Conservation (phyloP, 1,284 basidiomycete genomes). For the Ustilago crameri region DNA sequence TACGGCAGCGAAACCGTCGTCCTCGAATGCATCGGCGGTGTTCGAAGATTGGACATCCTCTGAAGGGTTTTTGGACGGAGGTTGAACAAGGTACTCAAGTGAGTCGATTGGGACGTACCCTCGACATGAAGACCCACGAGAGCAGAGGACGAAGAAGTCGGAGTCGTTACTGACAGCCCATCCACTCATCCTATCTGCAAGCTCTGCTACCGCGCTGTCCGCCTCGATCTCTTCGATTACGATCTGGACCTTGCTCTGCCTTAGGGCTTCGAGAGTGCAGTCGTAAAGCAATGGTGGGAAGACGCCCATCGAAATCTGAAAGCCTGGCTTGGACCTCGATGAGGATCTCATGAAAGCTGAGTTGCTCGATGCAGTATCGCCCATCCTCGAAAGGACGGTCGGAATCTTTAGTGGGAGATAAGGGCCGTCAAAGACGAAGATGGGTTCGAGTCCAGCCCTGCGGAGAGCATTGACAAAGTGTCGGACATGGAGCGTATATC, state of each 20-base stretch:
- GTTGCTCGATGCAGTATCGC: conserved; percentile 27
- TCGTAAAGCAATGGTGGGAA: conserved; percentile 50
- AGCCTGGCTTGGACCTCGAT: conserved; percentile 32
- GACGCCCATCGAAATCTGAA: conserved; percentile 42
- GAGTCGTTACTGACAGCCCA: conserved; percentile 59
- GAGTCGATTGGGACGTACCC: conserved; percentile 58
- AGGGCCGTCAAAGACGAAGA: conserved; percentile 62
- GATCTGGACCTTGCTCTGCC: conserved; percentile 31
- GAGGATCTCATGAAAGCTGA: conserved; percentile 54
- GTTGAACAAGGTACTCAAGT: conserved; percentile 45
- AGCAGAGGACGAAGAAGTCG: conserved; percentile 61
- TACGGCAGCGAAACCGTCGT: conserved; percentile 57
- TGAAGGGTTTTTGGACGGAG: conserved; percentile 4
- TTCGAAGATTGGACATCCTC: not conserved
- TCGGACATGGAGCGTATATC: conserved; percentile 28
- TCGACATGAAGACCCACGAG: conserved; percentile 40
- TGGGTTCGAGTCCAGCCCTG: conserved; percentile 36
- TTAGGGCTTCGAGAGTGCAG: conserved; percentile 42
- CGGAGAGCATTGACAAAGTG: conserved; percentile 32
- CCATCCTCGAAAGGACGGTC: conserved; percentile 34
- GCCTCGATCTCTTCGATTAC: conserved; percentile 56
- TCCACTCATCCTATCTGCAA: conserved; percentile 46
- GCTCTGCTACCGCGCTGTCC: conserved; percentile 54
- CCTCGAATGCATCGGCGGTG: conserved; percentile 16
- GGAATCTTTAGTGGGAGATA: conserved; percentile 50